Conservation (phyloP, 805 yeast genomes). For the Starmera pachycereana region DNA sequence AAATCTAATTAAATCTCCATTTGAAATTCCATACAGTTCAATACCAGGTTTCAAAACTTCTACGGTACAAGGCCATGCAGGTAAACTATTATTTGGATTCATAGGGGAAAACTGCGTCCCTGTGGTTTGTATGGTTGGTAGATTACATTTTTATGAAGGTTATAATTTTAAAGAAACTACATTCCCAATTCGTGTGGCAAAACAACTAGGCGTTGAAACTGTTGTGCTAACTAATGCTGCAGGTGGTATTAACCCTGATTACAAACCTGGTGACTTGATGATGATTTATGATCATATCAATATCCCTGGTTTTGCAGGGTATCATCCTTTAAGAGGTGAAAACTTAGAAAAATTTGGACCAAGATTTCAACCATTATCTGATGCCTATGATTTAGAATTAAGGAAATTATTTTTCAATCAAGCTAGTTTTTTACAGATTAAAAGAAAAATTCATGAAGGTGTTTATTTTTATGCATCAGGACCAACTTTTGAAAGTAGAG, state of each 20-base stretch:
- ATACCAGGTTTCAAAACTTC: conserved; percentile 78
- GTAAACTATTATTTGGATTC: conserved; percentile 67
- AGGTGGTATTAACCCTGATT: conserved; percentile 69
- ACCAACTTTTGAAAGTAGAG: conserved; percentile 88
- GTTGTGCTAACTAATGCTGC: conserved; percentile 93
- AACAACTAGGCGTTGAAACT: conserved; percentile 45
- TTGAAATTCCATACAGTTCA: conserved; percentile 47
- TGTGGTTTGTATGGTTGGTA: conserved; percentile 88
- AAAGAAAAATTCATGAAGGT: conserved; percentile 74
- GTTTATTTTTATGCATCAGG: conserved; percentile 80
- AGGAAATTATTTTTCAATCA: conserved; percentile 49
- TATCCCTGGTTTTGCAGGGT: conserved; percentile 84
- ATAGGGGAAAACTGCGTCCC: conserved; percentile 64
- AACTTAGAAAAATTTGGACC: conserved; percentile 76
- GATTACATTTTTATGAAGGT: conserved; percentile 91
- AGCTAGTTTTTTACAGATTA: conserved; percentile 36
- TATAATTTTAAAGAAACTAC: conserved; percentile 73
- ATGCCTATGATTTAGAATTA: conserved; percentile 74
- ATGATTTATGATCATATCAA: conserved; percentile 82
- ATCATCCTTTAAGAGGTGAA: conserved; percentile 81
- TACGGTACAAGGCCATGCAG: conserved; percentile 88
- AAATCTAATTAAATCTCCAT: conserved; percentile 23
- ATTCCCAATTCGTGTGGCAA: conserved; percentile 74
- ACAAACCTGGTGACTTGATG: conserved; percentile 84
- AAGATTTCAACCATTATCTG: conserved; percentile 78